Evolutionary conservation across 2,329 filamentous ascomycete species (phyloP), one percentile per base, ranked within the genome.

Genomic region (Nannizziopsis arthrosporioides): DNA sequence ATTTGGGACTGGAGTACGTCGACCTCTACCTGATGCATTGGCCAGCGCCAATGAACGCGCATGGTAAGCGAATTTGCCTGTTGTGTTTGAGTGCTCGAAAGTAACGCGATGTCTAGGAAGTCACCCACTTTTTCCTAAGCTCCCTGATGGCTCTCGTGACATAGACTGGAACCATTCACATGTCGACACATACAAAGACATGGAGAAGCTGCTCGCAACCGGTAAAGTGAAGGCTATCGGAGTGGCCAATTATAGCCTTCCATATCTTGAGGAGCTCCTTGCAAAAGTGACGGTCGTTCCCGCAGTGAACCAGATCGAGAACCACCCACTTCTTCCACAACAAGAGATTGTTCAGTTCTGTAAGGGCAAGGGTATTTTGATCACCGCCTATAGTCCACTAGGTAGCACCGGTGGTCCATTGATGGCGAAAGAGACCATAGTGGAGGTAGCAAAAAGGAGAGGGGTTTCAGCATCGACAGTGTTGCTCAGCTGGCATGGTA

Each of bases 1-100:
- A 76, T 51, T 70, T 93, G 32, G 84, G 85, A 1, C 70, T 92
- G 42, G 82, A 87, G 55, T 90, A 93, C 63, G 75, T 93, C 4
- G 87, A 93, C 63, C 71, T 93, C 49, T 87, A 78, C 62, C 73
- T 93, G 34, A 77, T 93, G 71, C 86, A 94, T 69, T 92, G 85
- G 85, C 83, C 85, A 5, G 70, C 87, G 40, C 27, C 47, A 43
- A 81, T 89, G 78, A 90, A 89, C 68, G 82, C 83, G 6, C 75
- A 84, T 31, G 83, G 82, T 76, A 39, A 15, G 34, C 32, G n/a
- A 43, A 3, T 19, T 5, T 19, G 2, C 12, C 9, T 19, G 17
- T 19, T 42, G 15, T 18, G 38, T 39, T n/a, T 30, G n/a, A 30
- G 37, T 17, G 22, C 38, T 7, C 15, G 19, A 17, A n/a, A 19